Evolutionary conservation across 2,329 filamentous ascomycete species (phyloP), one percentile per base, ranked within the genome.

Genomic region (Diaporthe eres): DNA sequence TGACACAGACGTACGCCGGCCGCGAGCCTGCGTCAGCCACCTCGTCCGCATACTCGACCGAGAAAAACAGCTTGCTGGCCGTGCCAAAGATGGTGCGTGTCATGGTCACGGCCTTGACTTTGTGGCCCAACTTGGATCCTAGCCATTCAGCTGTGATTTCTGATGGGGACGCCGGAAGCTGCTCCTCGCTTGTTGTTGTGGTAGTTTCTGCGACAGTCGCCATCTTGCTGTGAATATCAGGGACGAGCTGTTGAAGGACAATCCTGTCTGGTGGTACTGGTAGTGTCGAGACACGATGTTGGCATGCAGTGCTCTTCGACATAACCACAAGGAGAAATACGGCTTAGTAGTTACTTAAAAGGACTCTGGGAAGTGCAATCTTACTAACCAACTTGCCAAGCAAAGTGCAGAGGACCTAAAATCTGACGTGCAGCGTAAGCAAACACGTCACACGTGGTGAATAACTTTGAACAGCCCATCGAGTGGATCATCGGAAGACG

Each of bases 11-110:
- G 17, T 58, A 31, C 55, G 17, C 10, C 61, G 85, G 76, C 13
- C 75, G 78, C 12, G 81, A 80, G 2, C 78, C 67, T 22, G 74
- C 55, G 2, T n/a, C 25, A 47, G 60, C 71, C 10, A 31, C 53
- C 25, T 76, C 81, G 31, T 83, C 55, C 57, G 81, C 79, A 74
- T 84, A 83, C 1, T 78, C 78, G 60, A 84, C 78, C 25, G 77
- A 71, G 76, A 79, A 81, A 74, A 82, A 82, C 6, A 82, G 75
- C 76, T 81, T 82, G 76, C 79, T 79, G 55, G 71, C 80, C 37
- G 80, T 81, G 47, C 80, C 80, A 44, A 77, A 81, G 71, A 80
- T 81, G 5, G 58, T 76, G 25, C 78, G 60, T 1, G 80, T 80
- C n/a, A 79, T 74, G 28, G 74, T 51, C 60, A 79, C 49, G 6